Conservation (phyloP, 2,329 filamentous ascomycete genomes). For the Zalaria sp. region DNA sequence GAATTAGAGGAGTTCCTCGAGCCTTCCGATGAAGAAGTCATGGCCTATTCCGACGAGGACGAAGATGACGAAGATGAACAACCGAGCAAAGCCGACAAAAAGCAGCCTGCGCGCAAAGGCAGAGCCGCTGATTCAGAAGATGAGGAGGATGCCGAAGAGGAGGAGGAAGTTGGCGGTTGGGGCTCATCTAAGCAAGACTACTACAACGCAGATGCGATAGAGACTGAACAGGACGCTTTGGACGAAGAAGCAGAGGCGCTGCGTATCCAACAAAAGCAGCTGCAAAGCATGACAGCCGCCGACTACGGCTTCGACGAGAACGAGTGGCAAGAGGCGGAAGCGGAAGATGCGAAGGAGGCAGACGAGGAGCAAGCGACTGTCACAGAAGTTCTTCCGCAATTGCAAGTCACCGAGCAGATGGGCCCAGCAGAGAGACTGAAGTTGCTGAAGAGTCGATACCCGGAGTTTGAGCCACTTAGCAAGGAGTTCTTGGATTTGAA, state of each 20-base stretch:
- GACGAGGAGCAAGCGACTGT: conserved; percentile 40
- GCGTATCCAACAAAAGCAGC: conserved; percentile 77
- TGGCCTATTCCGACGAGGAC: conserved; percentile 36
- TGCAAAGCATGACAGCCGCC: conserved; percentile 75
- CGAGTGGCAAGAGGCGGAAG: conserved; percentile 56
- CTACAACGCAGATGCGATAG: conserved; percentile 72
- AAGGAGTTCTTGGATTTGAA: conserved; percentile 68
- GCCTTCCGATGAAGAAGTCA: conserved; percentile 48
- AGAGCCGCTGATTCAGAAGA: conserved; percentile 12
- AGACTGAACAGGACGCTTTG: conserved; percentile 59
- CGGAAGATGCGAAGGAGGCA: conserved; percentile 29
- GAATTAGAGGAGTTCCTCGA: conserved; percentile 41
- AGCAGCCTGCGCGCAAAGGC: conserved; percentile 15
- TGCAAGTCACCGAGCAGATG: conserved; percentile 73
- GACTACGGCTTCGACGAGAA: conserved; percentile 89
- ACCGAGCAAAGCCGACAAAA: conserved; percentile 20
- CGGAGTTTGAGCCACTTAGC: conserved; percentile 78
- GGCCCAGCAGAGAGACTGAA: conserved; percentile 57
- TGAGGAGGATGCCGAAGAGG: conserved; percentile 38
- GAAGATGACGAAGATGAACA: conserved; percentile 40
- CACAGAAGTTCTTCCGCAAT: conserved; percentile 72
- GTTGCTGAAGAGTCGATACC: conserved; percentile 68
- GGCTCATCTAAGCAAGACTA: conserved; percentile 80
- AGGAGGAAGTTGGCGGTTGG: conserved; percentile 59
- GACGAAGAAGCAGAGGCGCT: conserved; percentile 88